Evolutionary conservation across 2,329 filamentous ascomycete genomes (phyloP), one percentile per base, ranked within the genome.

Genomic region (Calonectria pseudoturangicola): DNA sequence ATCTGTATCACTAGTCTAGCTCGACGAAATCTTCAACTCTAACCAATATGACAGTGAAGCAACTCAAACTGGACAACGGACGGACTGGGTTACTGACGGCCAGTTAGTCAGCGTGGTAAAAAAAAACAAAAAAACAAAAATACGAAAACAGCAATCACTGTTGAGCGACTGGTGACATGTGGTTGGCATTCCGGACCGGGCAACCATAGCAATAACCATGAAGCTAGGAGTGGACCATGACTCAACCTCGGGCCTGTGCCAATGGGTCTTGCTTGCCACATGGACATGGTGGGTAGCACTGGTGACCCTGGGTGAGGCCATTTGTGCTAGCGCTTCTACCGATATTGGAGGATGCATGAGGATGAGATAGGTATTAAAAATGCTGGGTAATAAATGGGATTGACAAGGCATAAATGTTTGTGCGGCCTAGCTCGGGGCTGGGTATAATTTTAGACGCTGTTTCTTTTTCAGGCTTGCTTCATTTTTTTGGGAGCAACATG

Each of bases 241-340:
- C 43, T 39, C 65, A 18, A 62, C n/a, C 25, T 10, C 10, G 39
- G 39, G 7, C 58, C 58, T 48, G 21, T n/a, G 25, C 33, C n/a
- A 16, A 43, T 66, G 48, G 25, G 27, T 36, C 27, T 66, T 56
- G 48, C 15, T 25, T n/a, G 13, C 30, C 21, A 39, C 54, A 39
- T 60, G 54, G 54, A 60, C 33, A 18, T 60, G 36, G 54, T 60
- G 33, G 54, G 54, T 60, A 41, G 54, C 36, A 60, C 54, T 36
- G 54, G 39, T 7, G 21, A 30, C n/a, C 36, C 54, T 21, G 33
- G n/a, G n/a, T 36, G 36, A 60, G 39, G 54, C 25, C 39, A 39
- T 39, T 60, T 25, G 36, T 60, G 54, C 21, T 15, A 21, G 21
- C 27, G 54, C 27, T 16, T 48, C n/a, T 25, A 13, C 43, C 5